Conservation (phyloP, 495 filamentous ascomycete genomes). For the Aspergillus homomorphus region DNA sequence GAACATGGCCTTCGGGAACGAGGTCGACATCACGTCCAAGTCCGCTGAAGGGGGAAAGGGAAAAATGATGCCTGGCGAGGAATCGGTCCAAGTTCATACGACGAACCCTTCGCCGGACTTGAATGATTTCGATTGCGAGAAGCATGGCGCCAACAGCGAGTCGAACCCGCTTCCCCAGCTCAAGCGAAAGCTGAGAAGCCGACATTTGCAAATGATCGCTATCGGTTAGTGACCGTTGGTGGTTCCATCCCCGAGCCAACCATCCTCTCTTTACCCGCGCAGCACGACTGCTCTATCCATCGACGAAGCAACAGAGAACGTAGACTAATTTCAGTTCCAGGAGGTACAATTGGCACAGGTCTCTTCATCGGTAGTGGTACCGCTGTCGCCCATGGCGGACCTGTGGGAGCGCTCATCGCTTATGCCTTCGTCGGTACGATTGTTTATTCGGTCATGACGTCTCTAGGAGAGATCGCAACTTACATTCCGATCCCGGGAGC, state of each 20-base stretch:
- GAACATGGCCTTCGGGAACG: slow-evolving; percentile 29
- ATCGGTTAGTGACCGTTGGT: slow-evolving; percentile 42
- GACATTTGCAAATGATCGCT: slow-evolving; percentile 74
- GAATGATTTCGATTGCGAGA: slow-evolving; percentile 42
- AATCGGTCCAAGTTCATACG: slow-evolving; percentile 27
- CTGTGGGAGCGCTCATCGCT: slow-evolving; percentile 66
- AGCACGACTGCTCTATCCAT: slow-evolving; percentile 19
- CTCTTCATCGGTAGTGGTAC: slow-evolving; percentile 74
- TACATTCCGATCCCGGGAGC: slow-evolving; percentile 75
- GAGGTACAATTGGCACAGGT: slow-evolving; percentile 77
- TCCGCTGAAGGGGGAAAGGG: slow-evolving; percentile 26
- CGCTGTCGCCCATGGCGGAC: slow-evolving; percentile 63
- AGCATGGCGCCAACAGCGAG: slow-evolving; percentile 39
- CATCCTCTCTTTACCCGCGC: slow-evolving; percentile 38
- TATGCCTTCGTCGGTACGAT: slow-evolving; percentile 62
- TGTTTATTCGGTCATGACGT: slow-evolving; percentile 58
- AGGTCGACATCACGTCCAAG: slow-evolving; percentile 15
- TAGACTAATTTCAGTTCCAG: slow-evolving; percentile 46
- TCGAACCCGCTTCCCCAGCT: slow-evolving; percentile 43
- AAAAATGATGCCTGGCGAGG: slow-evolving; percentile 28
- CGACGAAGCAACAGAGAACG: slow-evolving; percentile 23
- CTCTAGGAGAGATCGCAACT: slow-evolving; percentile 69
- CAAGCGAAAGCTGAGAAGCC: slow-evolving; percentile 63
- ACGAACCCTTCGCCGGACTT: slow-evolving; percentile 15
- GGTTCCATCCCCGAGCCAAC: not conserved